These are phyloP conservation scores for Clathrospora elynae DNA, from an alignment of 2,329 filamentous ascomycete genomes.

Conservation along the genomic window DNA sequence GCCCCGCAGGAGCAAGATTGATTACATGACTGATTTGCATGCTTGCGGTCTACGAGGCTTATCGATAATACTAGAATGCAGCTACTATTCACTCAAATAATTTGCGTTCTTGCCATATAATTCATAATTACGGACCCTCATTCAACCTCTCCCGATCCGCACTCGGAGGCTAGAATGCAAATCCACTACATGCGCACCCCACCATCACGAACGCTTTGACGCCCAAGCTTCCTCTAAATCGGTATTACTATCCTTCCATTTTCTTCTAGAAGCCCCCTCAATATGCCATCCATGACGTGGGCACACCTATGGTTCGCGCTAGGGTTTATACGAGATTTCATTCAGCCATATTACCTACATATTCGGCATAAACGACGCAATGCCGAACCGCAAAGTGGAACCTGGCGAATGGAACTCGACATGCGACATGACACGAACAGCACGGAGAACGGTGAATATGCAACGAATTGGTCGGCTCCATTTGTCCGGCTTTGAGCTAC, in stretches of 20 bases:
- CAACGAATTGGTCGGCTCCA: constrained; percentile 4
- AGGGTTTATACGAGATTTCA: constrained; percentile 11
- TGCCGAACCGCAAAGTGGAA: constrained; percentile 18
- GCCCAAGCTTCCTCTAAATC: constrained; percentile 6
- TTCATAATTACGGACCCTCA: too few species aligned
- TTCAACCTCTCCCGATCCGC: too few species aligned
- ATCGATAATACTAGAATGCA: too few species aligned
- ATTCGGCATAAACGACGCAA: constrained; percentile 23
- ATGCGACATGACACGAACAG: constrained; percentile 22
- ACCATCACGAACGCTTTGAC: constrained; percentile 18
- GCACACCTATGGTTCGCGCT: constrained; percentile 19
- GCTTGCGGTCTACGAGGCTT: constrained; percentile 5
- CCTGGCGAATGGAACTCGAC: constrained; percentile 17
- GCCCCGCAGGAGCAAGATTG: constrained; percentile 21
- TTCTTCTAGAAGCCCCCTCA: constrained; percentile 22
- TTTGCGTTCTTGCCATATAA: too few species aligned
- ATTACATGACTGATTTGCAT: not conserved
- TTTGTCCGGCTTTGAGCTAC: constrained; percentile 12
- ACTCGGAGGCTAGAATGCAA: too few species aligned
- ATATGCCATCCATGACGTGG: not conserved
- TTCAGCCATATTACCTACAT: constrained; percentile 19
- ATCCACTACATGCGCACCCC: not conserved
- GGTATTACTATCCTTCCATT: constrained; percentile 10
- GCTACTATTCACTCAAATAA: too few species aligned
- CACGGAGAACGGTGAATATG: constrained; percentile 6